Evolutionary conservation across 2,329 filamentous ascomycete species (phyloP), one percentile per base, ranked within the genome.

Genomic region (Pseudonectria buxi): DNA sequence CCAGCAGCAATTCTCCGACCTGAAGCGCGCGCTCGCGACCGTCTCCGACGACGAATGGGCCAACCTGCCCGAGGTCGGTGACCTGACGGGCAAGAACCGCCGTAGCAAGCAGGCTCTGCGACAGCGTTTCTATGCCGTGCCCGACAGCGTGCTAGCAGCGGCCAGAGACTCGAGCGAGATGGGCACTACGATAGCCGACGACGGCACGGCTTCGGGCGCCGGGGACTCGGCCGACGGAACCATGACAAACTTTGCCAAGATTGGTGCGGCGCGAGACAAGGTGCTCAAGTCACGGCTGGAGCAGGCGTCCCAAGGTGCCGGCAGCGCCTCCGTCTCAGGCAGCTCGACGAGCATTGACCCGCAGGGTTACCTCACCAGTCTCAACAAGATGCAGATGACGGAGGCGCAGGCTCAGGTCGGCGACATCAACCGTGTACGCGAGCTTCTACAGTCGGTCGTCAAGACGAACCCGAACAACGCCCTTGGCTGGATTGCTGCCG

Each of bases 1-100:
- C 34, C 86, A 94, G 57, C 86, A 95, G 50, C 92, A 98, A 61
- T 98, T 98, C 60, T 88, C 89, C 57, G 92, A 96, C 53, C 68
- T 96, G 33, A 98, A 98, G 64, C 78, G 94, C 54, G 87, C 86
- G 5, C 74, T 98, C 26, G 83, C 85, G 27, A 84, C 81, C 6
- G 84, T 98, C 18, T 85, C 86, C 28, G 90, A 96, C 58, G 90
- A 98, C 44, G 89, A 98, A 52, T 98, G 92, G 92, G 88, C 87
- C 26, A 94, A 81, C 53, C 71, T 98, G 27, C 94, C 92, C 5
- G 94, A 98, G 54, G 90, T 95, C 24, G 92, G 94, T 51, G 92
- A 98, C 61, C 73, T 96, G 59, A 98, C 92, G 1, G 90, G 92
- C 46, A 94, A 92, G 67, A 94, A 94, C 52, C 78, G 88, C 58